Conservation (phyloP, 768 basidiomycete species). For the Hygrocybe punicea region DNA sequence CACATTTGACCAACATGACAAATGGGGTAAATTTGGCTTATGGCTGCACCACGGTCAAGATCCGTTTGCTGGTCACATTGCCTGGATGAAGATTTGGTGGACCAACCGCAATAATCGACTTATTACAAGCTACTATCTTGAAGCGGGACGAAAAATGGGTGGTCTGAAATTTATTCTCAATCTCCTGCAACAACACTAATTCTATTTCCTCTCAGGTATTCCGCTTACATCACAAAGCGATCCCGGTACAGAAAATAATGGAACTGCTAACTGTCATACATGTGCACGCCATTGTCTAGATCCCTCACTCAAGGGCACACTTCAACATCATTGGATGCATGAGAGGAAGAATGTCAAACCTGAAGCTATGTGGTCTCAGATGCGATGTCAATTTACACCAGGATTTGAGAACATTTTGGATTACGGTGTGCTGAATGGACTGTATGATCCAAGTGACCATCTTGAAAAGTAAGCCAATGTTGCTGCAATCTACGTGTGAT, state of each 20-base stretch:
- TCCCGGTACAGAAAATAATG: slow-evolving; percentile 42
- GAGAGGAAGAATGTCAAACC: slow-evolving; percentile 41
- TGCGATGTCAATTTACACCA: slow-evolving; percentile 31
- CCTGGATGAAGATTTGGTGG: slow-evolving; percentile 36
- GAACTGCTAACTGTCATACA: slow-evolving; percentile 46
- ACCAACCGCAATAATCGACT: slow-evolving; percentile 28
- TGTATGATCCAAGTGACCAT: slow-evolving; percentile 26
- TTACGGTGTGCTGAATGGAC: slow-evolving; percentile 25
- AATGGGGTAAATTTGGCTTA: slow-evolving; percentile 36
- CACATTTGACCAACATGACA: slow-evolving; percentile 37
- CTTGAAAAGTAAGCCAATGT: slow-evolving; percentile 17
- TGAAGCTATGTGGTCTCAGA: slow-evolving; percentile 41
- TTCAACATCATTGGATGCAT: slow-evolving; percentile 42
- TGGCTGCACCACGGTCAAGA: slow-evolving; percentile 31
- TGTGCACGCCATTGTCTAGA: slow-evolving; percentile 38
- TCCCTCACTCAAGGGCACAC: slow-evolving; percentile 31
- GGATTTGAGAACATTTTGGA: slow-evolving; percentile 39
- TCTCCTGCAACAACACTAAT: slow-evolving; percentile 28
- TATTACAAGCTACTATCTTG: slow-evolving; percentile 11
- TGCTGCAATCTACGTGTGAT: background rate
- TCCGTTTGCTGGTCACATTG: slow-evolving; percentile 24
- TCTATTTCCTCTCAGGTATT: slow-evolving; percentile 25
- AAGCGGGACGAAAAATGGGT: slow-evolving; percentile 15
- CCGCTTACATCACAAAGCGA: slow-evolving; percentile 45
- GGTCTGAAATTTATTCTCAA: slow-evolving; percentile 16